These are phyloP conservation scores for Vanderwaltozyma tropicalis DNA, from an alignment of 805 yeast genomes.

Conservation along the genomic window DNA sequence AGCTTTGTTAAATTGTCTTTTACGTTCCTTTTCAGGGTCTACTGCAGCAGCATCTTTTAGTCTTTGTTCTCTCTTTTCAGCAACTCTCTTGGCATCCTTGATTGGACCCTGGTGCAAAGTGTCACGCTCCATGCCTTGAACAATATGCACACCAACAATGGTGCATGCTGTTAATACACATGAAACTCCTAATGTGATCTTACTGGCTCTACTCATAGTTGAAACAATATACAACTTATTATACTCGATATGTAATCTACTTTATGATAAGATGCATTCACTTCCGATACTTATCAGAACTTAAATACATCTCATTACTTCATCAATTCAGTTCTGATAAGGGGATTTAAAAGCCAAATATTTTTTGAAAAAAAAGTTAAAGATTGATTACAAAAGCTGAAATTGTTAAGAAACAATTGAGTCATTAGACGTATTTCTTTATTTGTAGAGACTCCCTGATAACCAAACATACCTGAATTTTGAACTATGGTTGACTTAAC, in stretches of 20 bases:
- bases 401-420: background rate
- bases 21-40: slow-evolving; percentile 30
- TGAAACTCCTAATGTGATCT: slow-evolving; percentile 56
- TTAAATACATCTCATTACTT: background rate
- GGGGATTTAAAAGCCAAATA: no score
- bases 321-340: no score
- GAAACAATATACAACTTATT: no score
- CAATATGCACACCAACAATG: slow-evolving; percentile 56
- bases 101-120: slow-evolving; percentile 75
- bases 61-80: slow-evolving; percentile 31
- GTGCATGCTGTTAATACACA: slow-evolving; percentile 47
- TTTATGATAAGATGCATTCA: background rate
- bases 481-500: background rate
- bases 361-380: no score
- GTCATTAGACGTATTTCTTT: background rate
- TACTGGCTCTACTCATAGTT: slow-evolving; percentile 73
- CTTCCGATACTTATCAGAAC: background rate
- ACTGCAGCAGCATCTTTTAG: slow-evolving; percentile 13
- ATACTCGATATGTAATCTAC: no score
- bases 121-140: slow-evolving; percentile 60
- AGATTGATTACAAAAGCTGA: no score
- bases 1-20: slow-evolving; percentile 41
- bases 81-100: slow-evolving; percentile 63
- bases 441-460: no score
- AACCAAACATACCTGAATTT: no score